A percentile compares a stretch with the other conserved stretches of the same genome.
Evolutionary conservation across 768 basidiomycete species (phyloP).

Genomic region (Tricholoma flavovirens): DNA sequence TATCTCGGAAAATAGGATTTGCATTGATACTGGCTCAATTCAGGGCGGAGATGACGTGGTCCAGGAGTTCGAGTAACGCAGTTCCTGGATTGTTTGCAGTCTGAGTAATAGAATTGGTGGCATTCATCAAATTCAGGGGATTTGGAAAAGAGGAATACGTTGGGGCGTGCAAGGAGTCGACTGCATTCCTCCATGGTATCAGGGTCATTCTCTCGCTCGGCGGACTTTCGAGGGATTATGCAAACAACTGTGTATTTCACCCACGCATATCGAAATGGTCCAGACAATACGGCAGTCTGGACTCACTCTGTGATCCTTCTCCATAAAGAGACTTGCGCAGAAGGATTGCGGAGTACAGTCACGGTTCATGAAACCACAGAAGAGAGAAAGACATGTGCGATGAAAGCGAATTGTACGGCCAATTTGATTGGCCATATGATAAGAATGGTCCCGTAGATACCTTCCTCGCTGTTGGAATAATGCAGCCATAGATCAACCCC

Average conservation of each 20-base stretch:
- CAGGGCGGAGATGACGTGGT: background rate
- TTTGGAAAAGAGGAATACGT: background rate
- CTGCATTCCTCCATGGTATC: background rate
- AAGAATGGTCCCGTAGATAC: background rate
- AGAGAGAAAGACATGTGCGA: background rate
- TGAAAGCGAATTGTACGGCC: background rate
- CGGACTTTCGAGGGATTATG: too few relatives aligned
- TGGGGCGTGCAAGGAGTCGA: background rate
- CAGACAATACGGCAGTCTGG: background rate
- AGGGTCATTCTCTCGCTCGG: background rate
- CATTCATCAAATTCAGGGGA: background rate
- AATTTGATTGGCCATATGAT: background rate
- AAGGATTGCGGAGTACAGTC: background rate
- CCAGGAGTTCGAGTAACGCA: background rate
- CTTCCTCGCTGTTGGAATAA: background rate
- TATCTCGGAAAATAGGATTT: background rate
- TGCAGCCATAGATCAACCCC: background rate
- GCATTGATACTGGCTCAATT: background rate
- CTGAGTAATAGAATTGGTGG: background rate
- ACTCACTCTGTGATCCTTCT: background rate
- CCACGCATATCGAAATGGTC: background rate
- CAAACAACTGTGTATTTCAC: too few relatives aligned
- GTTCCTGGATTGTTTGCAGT: background rate
- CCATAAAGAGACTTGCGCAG: background rate
- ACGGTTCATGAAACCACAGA: background rate